A percentile compares a stretch with the other conserved stretches of the same genome.
Evolutionary conservation across 495 filamentous ascomycete species (phyloP).

Genomic region (Polyplosphaeria fusca): DNA sequence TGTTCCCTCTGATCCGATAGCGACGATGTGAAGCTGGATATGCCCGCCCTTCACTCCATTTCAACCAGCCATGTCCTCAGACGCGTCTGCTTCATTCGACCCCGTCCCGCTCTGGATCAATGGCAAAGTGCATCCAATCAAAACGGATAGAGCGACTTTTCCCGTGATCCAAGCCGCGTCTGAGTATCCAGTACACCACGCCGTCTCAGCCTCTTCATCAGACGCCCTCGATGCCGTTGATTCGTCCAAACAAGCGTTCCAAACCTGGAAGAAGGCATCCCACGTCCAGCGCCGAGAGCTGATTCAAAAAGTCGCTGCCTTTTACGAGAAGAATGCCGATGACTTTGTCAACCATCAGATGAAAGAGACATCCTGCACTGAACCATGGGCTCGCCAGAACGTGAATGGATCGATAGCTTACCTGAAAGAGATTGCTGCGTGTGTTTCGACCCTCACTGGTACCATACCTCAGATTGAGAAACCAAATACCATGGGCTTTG

Average conservation of each 20-base stretch:
- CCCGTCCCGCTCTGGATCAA: conserved; percentile 67
- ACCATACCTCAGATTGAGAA: conserved; percentile 35
- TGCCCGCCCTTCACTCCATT: not conserved
- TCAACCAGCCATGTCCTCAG: not conserved
- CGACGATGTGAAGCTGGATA: not conserved
- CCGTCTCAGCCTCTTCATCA: conserved; percentile 56
- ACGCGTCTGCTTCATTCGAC: not conserved
- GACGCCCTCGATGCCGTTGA: conserved; percentile 62
- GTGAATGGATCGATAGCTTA: conserved; percentile 25
- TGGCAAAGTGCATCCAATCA: conserved; percentile 58
- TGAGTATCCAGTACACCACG: conserved; percentile 57
- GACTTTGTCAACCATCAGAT: conserved; percentile 37
- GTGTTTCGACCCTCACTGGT: conserved; percentile 26
- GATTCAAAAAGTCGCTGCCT: conserved; percentile 65
- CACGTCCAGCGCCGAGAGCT: conserved; percentile 65
- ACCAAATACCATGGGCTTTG: conserved; percentile 35
- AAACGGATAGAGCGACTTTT: conserved; percentile 53
- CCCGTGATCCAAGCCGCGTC: conserved; percentile 62
- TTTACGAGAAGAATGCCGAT: conserved; percentile 57
- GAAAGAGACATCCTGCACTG: conserved; percentile 30
- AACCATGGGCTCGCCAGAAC: conserved; percentile 33
- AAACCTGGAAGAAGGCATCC: conserved; percentile 62
- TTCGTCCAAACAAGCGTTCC: conserved; percentile 64
- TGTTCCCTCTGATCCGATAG: not conserved
- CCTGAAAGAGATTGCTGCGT: conserved; percentile 35